Evolutionary conservation across 2,329 filamentous ascomycete genomes (phyloP).

Genomic region (Diaporthe ampelina): DNA sequence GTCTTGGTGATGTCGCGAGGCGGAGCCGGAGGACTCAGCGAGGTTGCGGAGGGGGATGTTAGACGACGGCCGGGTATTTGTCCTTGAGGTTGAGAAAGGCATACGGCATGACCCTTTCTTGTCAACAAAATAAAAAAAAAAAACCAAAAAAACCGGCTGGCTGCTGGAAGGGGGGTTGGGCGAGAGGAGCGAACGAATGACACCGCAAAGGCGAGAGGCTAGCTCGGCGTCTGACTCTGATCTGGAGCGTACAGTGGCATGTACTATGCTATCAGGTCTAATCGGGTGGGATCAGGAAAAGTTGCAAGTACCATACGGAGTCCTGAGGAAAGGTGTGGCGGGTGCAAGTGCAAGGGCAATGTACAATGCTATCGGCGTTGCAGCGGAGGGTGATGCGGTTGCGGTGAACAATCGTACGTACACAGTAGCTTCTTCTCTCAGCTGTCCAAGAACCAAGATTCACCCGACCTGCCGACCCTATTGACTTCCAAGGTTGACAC

Average conservation of each 20-base stretch:
- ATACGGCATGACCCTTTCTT: conserved; percentile 71
- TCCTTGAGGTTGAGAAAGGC: conserved; percentile 76
- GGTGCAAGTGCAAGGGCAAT: conserved; percentile 29
- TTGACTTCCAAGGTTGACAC: not conserved
- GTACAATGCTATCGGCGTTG: conserved; percentile 34
- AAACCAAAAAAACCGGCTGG: conserved; percentile 33
- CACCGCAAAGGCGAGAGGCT: conserved; percentile 42
- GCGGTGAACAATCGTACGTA: conserved; percentile 26
- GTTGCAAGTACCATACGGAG: conserved; percentile 12
- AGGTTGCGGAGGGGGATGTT: conserved; percentile 91
- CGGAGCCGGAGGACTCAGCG: conserved; percentile 51
- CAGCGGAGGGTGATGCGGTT: conserved; percentile 20
- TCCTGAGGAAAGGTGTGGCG: conserved; percentile 21
- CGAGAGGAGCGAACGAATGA: conserved; percentile 47
- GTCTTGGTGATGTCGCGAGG: conserved; percentile 54
- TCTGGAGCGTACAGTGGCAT: conserved; percentile 11
- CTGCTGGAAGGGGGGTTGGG: conserved; percentile 48
- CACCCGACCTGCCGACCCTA: not conserved
- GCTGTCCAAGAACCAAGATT: conserved; percentile 17
- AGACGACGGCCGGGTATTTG: conserved; percentile 74
- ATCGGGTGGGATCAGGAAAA: conserved; percentile 6
- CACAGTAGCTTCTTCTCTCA: conserved; percentile 25
- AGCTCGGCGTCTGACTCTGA: conserved; percentile 30
- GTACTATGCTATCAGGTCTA: conserved; percentile 32
- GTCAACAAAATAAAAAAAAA: conserved; percentile 17